Evolutionary conservation across 2,329 filamentous ascomycete species (phyloP).

Genomic region (Malbranchea zuffiana): DNA sequence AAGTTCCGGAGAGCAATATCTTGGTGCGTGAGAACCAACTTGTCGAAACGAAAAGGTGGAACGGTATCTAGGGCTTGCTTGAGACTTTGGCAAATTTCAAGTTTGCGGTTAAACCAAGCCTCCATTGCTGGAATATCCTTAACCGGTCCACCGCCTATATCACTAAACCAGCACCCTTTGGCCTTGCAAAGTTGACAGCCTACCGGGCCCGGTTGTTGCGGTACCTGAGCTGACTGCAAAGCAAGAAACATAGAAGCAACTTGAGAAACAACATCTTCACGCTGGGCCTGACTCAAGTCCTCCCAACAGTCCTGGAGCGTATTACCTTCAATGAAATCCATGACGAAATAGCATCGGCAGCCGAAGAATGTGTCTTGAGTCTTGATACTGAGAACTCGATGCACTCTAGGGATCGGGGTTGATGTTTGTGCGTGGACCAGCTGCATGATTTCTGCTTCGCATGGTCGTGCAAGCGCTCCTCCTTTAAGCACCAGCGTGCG

Average conservation of each 20-base stretch:
- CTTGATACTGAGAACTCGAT: constrained; percentile 13
- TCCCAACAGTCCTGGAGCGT: constrained; percentile 14
- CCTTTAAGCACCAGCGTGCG: constrained; percentile 14
- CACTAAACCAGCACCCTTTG: constrained; percentile 12
- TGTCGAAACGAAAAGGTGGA: constrained; percentile 14
- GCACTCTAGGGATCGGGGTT: constrained; percentile 12
- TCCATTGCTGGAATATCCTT: constrained; percentile 10
- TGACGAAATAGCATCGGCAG: constrained; percentile 13
- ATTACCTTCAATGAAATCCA: constrained; percentile 14
- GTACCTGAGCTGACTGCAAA: constrained; percentile 13
- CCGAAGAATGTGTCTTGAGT: constrained; percentile 11
- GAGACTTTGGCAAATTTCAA: constrained; percentile 14
- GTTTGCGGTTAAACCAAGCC: constrained; percentile 15
- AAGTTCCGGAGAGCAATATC: constrained; percentile 11
- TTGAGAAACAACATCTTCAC: constrained; percentile 13
- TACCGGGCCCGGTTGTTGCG: constrained; percentile 13
- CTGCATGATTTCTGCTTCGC: constrained; percentile 14
- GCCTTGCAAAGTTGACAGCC: constrained; percentile 12
- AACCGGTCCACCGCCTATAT: constrained; percentile 15
- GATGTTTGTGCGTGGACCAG: constrained; percentile 8
- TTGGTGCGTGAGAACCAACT: constrained; percentile 11
- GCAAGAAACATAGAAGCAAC: constrained; percentile 14
- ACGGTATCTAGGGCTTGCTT: constrained; percentile 13
- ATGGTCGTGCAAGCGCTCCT: constrained; percentile 11
- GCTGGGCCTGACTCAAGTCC: constrained; percentile 10